Base-by-base conservation (phyloP, 768 basidiomycete genomes). In the Brasilioporus rufonigricans region DNA sequence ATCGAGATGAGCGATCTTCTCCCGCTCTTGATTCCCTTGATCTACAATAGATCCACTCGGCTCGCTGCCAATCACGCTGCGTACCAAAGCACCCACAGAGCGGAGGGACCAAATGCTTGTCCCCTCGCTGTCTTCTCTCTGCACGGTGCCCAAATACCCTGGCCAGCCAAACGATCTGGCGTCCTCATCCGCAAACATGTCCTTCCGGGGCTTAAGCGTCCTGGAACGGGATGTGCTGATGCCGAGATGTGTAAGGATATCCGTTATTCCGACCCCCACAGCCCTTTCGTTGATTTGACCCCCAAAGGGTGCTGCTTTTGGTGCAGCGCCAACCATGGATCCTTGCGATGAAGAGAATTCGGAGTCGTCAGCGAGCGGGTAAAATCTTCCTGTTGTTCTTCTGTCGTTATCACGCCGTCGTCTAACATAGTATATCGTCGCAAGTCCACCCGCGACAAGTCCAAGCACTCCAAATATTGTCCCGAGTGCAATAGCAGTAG, bases 151-250 rank as follows among this genome's bases (percentile, higher is more conserved):
- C 69, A 59, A 52, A 38, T 53, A 41, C 32, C 58, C 56, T 36
- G 36, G 50, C 57, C 52, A 44, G 13, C 61, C 61, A 39, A 87
- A 82, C 16, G 82, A 78, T 10, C 77, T 74, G 2, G 77, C 75
- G 61, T 91, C 89, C 68, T 91, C 89, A 51, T 92, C 88, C 4
- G 83, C 87, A 32, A 91, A 78, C 80, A 91, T 90, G 65, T 91
- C 87, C 29, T 79, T 77, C 29, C 89, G 77, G 50, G 68, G 70
- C 10, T 51, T 62, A 27, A 6, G 50, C 18, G 49, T n/a, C 10
- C 7, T 35, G 16, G 49, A 52, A 12, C 47, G 50, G 52, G 44
- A 48, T 48, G 50, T 67, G 23, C 36, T 50, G 53, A 70, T 41
- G 31, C 69, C 63, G n/a, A 72, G 46, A 23, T 47, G 50, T 46